These are phyloP conservation scores for Pythium monospermum DNA, from an alignment of 352 stramenopile genomes.

Conservation along the genomic window DNA sequence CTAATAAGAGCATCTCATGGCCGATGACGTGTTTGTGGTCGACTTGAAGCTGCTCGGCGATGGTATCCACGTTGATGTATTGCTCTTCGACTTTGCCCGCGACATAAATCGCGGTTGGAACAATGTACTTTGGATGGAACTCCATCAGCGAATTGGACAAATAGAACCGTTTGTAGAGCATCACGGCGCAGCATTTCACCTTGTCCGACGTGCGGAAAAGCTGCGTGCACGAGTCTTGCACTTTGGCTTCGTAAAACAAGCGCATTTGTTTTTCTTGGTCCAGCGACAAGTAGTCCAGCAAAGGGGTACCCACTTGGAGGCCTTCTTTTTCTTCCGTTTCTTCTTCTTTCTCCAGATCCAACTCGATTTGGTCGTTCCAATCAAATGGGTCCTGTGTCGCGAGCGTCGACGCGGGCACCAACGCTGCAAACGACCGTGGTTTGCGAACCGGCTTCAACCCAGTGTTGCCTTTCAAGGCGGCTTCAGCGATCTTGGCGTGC, in stretches of 20 bases:
- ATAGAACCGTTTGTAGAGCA: slow-evolving; percentile 89
- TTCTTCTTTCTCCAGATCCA: slow-evolving; percentile 38
- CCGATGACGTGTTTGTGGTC: slow-evolving; percentile 85
- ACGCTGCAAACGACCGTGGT: slow-evolving; percentile 70
- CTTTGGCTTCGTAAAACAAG: slow-evolving; percentile 76
- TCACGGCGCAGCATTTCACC: slow-evolving; percentile 79
- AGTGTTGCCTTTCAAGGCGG: slow-evolving; percentile 27
- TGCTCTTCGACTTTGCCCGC: slow-evolving; percentile 89
- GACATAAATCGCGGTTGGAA: slow-evolving; percentile 83
- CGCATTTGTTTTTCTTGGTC: slow-evolving; percentile 63
- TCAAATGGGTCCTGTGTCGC: slow-evolving; percentile 58
- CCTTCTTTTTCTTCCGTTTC: slow-evolving; percentile 48
- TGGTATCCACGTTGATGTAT: slow-evolving; percentile 84
- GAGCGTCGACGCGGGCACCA: slow-evolving; percentile 60
- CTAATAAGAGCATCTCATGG: slow-evolving; percentile 84
- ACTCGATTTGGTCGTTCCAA: slow-evolving; percentile 68
- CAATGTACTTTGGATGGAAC: slow-evolving; percentile 85
- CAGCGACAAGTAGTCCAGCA: slow-evolving; percentile 52
- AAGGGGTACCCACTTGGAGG: slow-evolving; percentile 35
- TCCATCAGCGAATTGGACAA: slow-evolving; percentile 87
- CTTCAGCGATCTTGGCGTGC: slow-evolving; percentile 29
- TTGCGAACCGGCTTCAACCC: slow-evolving; percentile 36
- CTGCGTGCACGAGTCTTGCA: slow-evolving; percentile 80
- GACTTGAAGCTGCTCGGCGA: slow-evolving; percentile 76
- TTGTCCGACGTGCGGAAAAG: slow-evolving; percentile 86